phyloP scores from a whole-genome alignment of 495 filamentous ascomycete species.

The Corynascus novoguineensis region DNA sequence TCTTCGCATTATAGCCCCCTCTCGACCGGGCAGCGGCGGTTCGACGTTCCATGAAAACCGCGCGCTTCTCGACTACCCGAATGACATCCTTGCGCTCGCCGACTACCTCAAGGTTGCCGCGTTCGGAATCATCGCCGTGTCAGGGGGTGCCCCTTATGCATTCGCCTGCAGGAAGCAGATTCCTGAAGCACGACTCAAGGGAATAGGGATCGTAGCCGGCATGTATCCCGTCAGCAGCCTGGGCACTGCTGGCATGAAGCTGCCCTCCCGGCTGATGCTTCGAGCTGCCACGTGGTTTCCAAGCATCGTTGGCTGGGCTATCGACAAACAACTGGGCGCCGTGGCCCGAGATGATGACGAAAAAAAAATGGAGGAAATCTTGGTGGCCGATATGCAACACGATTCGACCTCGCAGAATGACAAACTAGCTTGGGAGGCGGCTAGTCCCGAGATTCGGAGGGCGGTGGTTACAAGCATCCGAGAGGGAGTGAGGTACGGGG shows the following conservation, averaged over 20 bases:
- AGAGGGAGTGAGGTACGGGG: slow-evolving; percentile 6
- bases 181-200: not conserved
- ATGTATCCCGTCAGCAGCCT: not conserved
- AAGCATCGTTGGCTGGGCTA: not conserved
- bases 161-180: not conserved
- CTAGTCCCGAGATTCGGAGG: not conserved
- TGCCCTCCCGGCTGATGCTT: not conserved
- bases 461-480: slow-evolving; percentile 1
- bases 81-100: not conserved
- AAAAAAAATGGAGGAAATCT: not conserved
- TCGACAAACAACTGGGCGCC: not conserved
- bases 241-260: slow-evolving; percentile 1
- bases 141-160: slow-evolving; percentile 2
- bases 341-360: slow-evolving; percentile 4
- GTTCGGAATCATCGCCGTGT: slow-evolving; percentile 4
- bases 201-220: not conserved
- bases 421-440: not conserved
- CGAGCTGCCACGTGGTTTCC: not conserved
- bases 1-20: not conserved
- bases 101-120: not conserved
- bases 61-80: slow-evolving; percentile 1
- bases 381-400: slow-evolving; percentile 2
- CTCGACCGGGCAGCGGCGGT: slow-evolving; percentile 2
- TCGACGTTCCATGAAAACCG: not conserved
- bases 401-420: not conserved